Percentiles rank a stretch among this genome's conserved stretches.
Conservation (phyloP, 768 basidiomycete species). For the Leccinum incarnatum region DNA sequence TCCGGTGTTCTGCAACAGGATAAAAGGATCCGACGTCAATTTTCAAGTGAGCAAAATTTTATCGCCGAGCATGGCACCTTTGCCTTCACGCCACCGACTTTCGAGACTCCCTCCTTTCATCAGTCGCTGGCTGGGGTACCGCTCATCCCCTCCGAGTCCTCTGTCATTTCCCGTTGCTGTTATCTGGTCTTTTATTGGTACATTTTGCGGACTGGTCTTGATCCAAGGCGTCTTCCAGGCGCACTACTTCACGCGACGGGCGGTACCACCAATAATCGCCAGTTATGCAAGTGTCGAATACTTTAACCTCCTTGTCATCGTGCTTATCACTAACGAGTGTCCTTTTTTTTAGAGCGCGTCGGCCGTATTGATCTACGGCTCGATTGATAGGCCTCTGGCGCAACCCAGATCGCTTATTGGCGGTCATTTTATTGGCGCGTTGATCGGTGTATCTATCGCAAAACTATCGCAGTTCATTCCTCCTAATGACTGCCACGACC, state of each 20-base stretch:
- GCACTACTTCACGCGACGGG: conserved; percentile 44
- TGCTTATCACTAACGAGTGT: background rate
- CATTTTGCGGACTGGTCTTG: conserved; percentile 48
- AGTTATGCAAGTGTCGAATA: conserved; percentile 20
- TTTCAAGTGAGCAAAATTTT: background rate
- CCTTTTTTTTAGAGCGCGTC: conserved; percentile 45
- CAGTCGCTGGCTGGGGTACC: conserved; percentile 15
- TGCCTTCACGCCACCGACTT: background rate
- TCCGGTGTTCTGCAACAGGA: background rate
- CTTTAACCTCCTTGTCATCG: background rate
- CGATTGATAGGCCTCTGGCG: conserved; percentile 50
- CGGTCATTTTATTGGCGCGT: conserved; percentile 40
- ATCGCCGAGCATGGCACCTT: background rate
- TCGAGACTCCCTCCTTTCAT: conserved; percentile 1
- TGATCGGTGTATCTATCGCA: conserved; percentile 48
- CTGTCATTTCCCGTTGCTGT: background rate
- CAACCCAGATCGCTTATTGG: conserved; percentile 52
- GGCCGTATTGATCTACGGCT: conserved; percentile 53
- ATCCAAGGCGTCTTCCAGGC: conserved; percentile 52
- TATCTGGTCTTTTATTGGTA: conserved; percentile 50
- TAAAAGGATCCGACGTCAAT: background rate
- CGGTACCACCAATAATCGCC: conserved; percentile 29
- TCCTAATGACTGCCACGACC: conserved; percentile 41
- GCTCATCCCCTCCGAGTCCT: conserved; percentile 7
- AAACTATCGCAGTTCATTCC: conserved; percentile 50